phyloP scores from a whole-genome alignment of 2,329 filamentous ascomycete genomes.

The Paracoccidioides brasiliensis region DNA sequence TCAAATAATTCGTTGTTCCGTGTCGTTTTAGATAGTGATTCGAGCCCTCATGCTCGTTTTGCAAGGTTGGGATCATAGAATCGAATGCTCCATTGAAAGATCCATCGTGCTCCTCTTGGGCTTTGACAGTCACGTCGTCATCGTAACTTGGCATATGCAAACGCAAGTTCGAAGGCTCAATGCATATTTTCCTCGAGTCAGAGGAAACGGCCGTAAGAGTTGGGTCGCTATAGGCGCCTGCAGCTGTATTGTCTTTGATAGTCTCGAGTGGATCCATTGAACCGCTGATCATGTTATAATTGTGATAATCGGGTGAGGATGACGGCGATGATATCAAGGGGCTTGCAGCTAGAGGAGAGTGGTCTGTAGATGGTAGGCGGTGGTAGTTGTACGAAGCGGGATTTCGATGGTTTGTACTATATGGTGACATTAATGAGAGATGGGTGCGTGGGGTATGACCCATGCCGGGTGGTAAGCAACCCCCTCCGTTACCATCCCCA shows the following conservation, averaged over 20 bases:
- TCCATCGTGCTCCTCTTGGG: slow-evolving; percentile 15
- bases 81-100: slow-evolving; percentile 21
- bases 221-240: slow-evolving; percentile 24
- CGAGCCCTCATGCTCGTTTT: slow-evolving; percentile 17
- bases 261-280: slow-evolving; percentile 29
- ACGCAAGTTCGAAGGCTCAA: slow-evolving; percentile 13
- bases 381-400: slow-evolving; percentile 25
- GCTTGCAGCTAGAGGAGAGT: slow-evolving; percentile 27
- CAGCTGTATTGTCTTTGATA: slow-evolving; percentile 21
- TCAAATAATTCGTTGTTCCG: slow-evolving; percentile 11
- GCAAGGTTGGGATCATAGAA: slow-evolving; percentile 19
- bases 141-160: slow-evolving; percentile 18
- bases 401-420: slow-evolving; percentile 22
- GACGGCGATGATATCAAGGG: slow-evolving; percentile 26
- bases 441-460: slow-evolving; percentile 20
- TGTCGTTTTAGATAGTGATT: slow-evolving; percentile 17
- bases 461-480: slow-evolving; percentile 20
- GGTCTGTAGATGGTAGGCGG: slow-evolving; percentile 23
- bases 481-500: slow-evolving; percentile 20
- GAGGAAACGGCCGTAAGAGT: slow-evolving; percentile 15
- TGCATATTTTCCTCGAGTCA: slow-evolving; percentile 15
- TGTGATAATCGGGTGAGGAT: slow-evolving; percentile 25
- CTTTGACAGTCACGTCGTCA: slow-evolving; percentile 15
- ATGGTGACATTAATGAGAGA: slow-evolving; percentile 21
- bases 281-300: slow-evolving; percentile 26